Conservation (phyloP, 148 eudicot genomes). For the Amaranthus palmeri region DNA sequence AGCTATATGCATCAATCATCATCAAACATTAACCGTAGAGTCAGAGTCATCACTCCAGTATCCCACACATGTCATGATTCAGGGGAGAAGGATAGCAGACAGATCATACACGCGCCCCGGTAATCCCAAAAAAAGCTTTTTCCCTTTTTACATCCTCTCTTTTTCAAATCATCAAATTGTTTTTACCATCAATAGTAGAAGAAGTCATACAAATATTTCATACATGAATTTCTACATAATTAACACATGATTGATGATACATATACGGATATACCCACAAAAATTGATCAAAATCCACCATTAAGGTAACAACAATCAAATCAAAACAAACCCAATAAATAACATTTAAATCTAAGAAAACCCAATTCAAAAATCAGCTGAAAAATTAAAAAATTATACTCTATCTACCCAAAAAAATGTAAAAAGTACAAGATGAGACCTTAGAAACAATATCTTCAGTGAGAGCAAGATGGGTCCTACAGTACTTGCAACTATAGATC, state of each 20-base stretch:
- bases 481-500: constrained; percentile 80
- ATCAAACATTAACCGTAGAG: too few species aligned
- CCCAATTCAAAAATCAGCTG: constrained; percentile 14
- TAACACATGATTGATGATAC: neutral
- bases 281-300: neutral
- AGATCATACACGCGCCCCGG: too few species aligned
- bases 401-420: neutral
- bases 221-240: too few species aligned
- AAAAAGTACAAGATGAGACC: constrained; percentile 29
- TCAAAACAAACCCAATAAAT: constrained; percentile 1
- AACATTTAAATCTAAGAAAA: constrained; percentile 9
- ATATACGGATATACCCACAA: neutral
- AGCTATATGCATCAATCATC: too few species aligned
- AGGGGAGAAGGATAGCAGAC: too few species aligned
- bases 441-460: constrained; percentile 60
- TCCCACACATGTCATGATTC: too few species aligned
- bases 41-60: too few species aligned
- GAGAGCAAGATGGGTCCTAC: constrained; percentile 67
- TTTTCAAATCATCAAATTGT: neutral
- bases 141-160: neutral
- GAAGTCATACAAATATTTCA: neutral
- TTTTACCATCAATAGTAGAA: neutral
- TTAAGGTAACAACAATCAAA: neutral
- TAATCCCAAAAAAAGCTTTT: neutral
- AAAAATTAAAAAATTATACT: neutral